Conservation (phyloP, 2,329 filamentous ascomycete species). For the Colletotrichum sp. region DNA sequence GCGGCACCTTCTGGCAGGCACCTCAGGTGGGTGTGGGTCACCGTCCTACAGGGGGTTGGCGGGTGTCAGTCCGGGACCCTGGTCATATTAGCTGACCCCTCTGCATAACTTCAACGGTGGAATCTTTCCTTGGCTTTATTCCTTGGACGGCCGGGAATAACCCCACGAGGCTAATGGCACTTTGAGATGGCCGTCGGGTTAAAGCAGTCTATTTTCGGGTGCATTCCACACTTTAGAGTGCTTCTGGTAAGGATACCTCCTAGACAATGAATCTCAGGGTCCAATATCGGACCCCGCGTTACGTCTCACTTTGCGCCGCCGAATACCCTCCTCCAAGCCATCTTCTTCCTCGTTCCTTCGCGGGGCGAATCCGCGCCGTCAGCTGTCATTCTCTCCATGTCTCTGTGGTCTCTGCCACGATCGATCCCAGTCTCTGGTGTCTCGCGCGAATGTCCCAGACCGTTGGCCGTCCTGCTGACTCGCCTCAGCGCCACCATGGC, state of each 20-base stretch:
- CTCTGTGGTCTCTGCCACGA: not conserved
- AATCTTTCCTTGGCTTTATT: not conserved
- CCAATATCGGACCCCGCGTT: not conserved
- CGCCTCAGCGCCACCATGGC: not conserved
- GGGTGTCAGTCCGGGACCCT: not conserved
- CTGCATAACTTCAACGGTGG: not conserved
- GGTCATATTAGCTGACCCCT: not conserved
- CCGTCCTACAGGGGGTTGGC: not conserved
- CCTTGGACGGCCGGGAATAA: not conserved
- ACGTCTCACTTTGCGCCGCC: slow-evolving; percentile 3
- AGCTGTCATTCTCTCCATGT: not conserved
- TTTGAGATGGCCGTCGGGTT: not conserved
- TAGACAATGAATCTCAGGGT: not conserved
- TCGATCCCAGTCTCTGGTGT: not conserved
- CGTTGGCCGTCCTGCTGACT: not conserved
- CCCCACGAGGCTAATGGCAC: not conserved
- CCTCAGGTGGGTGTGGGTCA: slow-evolving; percentile 1
- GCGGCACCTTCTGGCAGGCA: not conserved
- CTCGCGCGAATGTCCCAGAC: not conserved
- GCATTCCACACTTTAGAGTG: not conserved
- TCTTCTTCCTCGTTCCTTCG: not conserved
- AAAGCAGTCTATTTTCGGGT: not conserved
- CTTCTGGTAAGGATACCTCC: not conserved
- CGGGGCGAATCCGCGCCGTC: slow-evolving; percentile 15
- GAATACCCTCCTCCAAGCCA: slow-evolving; percentile 12